Base-by-base conservation (phyloP, 1,284 basidiomycete genomes). In the Ustilago xerochloae region DNA sequence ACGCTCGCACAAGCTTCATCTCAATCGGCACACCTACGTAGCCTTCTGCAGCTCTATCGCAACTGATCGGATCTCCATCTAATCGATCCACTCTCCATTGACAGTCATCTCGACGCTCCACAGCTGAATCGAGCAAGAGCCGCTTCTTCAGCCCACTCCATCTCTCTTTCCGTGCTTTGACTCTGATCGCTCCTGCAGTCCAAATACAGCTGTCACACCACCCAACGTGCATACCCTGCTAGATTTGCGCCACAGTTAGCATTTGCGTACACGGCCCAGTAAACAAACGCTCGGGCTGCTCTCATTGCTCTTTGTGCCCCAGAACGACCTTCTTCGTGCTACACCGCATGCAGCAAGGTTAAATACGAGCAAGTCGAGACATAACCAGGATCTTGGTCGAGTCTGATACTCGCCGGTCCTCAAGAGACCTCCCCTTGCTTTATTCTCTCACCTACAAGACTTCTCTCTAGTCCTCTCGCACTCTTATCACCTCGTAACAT, bases 1-100 rank as follows among this genome's bases (percentile, higher is more conserved):
- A 47, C 45, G 16, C n/a, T 47, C 5, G 7, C 13, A 26, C 29
- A 35, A 46, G 16, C 48, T 45, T 59, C 55, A 48, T 49, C 48
- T 59, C 45, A 26, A 22, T 32, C 26, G 22, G 24, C 33, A 29
- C 54, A 26, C 22, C 18, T 16, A 28, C 33, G 8, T 35, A 35
- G 33, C 33, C 33, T 35, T 15, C 52, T 58, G 47, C 55, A 58
- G 12, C 24, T 32, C 7, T 20, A 15, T 36, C n/a, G n/a, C n/a
- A n/a, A n/a, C n/a, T n/a, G n/a, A n/a, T n/a, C n/a, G n/a, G n/a
- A n/a, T n/a, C n/a, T n/a, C n/a, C n/a, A n/a, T n/a, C n/a, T n/a
- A n/a, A n/a, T n/a, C n/a, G n/a, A n/a, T n/a, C n/a, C n/a, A n/a
- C n/a, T n/a, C n/a, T n/a, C n/a, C n/a, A n/a, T n/a, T n/a, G n/a